phyloP scores from a whole-genome alignment of 2,329 filamentous ascomycete species.

The Onygenales sp. region DNA sequence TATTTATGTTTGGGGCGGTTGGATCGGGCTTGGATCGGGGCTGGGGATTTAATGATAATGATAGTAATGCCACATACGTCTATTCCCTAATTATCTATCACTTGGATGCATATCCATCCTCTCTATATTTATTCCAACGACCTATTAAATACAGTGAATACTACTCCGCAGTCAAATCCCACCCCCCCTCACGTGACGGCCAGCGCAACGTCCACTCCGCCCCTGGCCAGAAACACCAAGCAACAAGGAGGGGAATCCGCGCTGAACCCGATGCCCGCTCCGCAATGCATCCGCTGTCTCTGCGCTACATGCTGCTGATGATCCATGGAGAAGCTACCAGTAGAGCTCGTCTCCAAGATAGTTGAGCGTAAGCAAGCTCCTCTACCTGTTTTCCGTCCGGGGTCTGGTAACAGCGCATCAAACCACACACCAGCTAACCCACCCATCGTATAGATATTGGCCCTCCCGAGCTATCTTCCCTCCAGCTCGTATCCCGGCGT shows the following conservation, averaged over 20 bases:
- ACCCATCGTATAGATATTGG: conserved; percentile 44
- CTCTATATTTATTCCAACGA: no score
- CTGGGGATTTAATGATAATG: no score
- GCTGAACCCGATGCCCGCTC: not conserved
- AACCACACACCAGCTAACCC: conserved; percentile 14
- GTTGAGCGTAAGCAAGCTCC: conserved; percentile 44
- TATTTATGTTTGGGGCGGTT: not conserved
- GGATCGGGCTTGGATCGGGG: no score
- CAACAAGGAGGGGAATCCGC: not conserved
- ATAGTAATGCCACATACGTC: no score
- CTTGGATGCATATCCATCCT: no score
- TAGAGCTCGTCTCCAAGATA: conserved; percentile 56
- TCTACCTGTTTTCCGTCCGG: no score
- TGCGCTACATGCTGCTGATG: conserved; percentile 7
- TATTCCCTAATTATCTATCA: no score
- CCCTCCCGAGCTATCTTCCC: conserved; percentile 53
- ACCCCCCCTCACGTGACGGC: not conserved
- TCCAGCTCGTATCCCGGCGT: conserved; percentile 60
- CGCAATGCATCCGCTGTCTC: conserved; percentile 14
- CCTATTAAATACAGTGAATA: no score
- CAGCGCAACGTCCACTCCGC: not conserved
- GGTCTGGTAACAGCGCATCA: conserved; percentile 4
- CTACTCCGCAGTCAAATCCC: no score
- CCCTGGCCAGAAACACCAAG: not conserved
- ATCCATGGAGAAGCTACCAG: conserved; percentile 48